Conservation (phyloP, 257 asterid genomes). For the Anisodus tanguticus region DNA sequence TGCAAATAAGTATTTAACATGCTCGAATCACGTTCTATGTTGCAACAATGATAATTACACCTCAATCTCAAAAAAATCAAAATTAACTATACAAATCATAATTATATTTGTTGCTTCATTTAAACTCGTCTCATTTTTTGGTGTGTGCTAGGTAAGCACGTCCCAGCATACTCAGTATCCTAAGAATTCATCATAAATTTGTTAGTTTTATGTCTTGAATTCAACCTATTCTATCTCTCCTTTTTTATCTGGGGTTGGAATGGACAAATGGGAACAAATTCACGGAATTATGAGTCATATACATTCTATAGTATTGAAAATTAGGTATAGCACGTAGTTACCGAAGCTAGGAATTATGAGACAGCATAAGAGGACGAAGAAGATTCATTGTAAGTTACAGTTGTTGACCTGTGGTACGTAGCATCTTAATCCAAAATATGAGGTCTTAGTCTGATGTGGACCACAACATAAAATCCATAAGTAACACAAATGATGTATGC, state of each 20-base stretch:
- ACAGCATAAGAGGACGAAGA: conserved; percentile 26
- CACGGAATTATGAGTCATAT: background rate
- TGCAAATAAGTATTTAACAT: too few relatives aligned
- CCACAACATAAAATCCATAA: conserved; percentile 31
- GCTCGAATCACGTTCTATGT: background rate
- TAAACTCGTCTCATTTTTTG: background rate
- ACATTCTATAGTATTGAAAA: background rate
- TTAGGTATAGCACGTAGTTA: conserved; percentile 28
- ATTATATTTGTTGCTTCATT: background rate
- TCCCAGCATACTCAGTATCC: background rate
- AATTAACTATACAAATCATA: background rate
- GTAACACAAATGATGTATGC: conserved; percentile 29
- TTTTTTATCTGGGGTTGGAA: conserved; percentile 15
- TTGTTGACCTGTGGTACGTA: conserved; percentile 34
- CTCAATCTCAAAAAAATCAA: background rate
- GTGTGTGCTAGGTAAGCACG: background rate
- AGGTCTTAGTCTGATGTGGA: conserved; percentile 37
- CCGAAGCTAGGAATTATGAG: background rate
- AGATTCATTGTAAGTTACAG: conserved; percentile 39
- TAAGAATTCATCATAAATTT: too few relatives aligned
- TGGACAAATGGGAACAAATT: background rate
- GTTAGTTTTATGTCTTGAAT: background rate
- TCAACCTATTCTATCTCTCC: background rate
- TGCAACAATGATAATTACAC: background rate
- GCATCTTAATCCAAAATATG: conserved; percentile 44